phyloP scores from a whole-genome alignment of 2,329 filamentous ascomycete species.

The Nigrospora osmanthi region DNA sequence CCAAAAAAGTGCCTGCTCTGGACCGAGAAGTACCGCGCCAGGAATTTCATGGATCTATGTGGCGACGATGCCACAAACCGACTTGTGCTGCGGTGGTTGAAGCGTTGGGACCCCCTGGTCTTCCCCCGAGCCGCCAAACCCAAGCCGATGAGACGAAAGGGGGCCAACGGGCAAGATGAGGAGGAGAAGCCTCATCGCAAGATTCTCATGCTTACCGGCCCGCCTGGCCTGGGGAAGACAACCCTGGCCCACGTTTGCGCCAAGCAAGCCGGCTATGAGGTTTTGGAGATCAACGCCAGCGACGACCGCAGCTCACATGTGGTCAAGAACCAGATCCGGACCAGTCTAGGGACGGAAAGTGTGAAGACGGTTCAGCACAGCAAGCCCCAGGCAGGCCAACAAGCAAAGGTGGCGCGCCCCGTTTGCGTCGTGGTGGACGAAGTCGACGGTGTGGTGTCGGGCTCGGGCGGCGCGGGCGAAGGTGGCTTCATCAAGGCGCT shows the following conservation, averaged over 20 bases:
- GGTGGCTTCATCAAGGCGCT: constrained; percentile 93
- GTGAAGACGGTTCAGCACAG: constrained; percentile 67
- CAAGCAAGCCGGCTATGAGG: constrained; percentile 89
- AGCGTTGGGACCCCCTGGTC: constrained; percentile 86
- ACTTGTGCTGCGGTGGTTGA: constrained; percentile 85
- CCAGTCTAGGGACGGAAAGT: constrained; percentile 88
- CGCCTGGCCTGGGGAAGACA: constrained; percentile 91
- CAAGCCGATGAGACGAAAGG: constrained; percentile 41
- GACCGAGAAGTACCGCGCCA: constrained; percentile 96
- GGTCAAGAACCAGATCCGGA: constrained; percentile 83
- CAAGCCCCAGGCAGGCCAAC: constrained; percentile 39
- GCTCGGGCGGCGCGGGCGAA: constrained; percentile 70
- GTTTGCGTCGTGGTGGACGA: constrained; percentile 94
- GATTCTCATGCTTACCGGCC: constrained; percentile 82
- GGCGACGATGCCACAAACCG: constrained; percentile 93
- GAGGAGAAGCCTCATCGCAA: constrained; percentile 78
- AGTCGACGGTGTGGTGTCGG: constrained; percentile 86
- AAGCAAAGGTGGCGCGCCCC: constrained; percentile 70
- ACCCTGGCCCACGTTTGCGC: constrained; percentile 95
- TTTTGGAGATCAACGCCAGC: constrained; percentile 95
- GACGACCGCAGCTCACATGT: constrained; percentile 88
- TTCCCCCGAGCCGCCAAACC: constrained; percentile 68
- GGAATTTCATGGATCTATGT: constrained; percentile 84
- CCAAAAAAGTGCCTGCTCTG: constrained; percentile 59
- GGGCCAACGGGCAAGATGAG: constrained; percentile 37